Evolutionary conservation across 257 asterid genomes (phyloP), one percentile per base, ranked within the genome.

Genomic region (Linaria vulgaris): DNA sequence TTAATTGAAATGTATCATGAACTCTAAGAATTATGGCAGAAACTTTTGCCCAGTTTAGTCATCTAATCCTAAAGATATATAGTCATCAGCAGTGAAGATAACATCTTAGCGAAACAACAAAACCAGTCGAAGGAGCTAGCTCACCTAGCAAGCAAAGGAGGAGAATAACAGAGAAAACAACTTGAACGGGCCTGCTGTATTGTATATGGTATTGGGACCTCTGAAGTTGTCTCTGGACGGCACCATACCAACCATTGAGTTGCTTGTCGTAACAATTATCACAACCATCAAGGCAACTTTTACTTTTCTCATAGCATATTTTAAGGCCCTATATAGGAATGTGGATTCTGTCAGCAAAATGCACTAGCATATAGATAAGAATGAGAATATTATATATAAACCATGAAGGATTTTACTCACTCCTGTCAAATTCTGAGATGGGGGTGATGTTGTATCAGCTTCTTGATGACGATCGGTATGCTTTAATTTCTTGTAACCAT

Each of bases 161-260:
- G 75, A 83, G 68, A 63, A 77, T 27, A 56, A 74, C 51, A 64
- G 83, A 85, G 75, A 81, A 74, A 59, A 75, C 63, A 16, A 89
- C 64, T 75, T 83, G 89, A 56, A 85, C 76, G 50, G 95, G 84
- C 61, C 96, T 85, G 77, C 82, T 82, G 67, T 89, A 89, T 51
- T 82, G 96, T 82, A 89, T 79, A 47, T 79, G 79, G 74, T 92
- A 89, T 73, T 92, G 97, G 51, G 96, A 87, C 73, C 97, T 87
- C 76, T 82, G 99, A 66, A 89, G 78, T 72, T 82, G 96, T 74
- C 99, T 88, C 66, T 80, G 91, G 50, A 87, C 31, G 54, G 86
- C 66, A 63, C 99, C 96, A 60, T 74, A 82, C 97, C 97, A 85
- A 46, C 97, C 91, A 64, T 85, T 65, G 47, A 86, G 69, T 53